Evolutionary conservation across 495 filamentous ascomycete species (phyloP).

Genomic region (Aspergillus ostianus): DNA sequence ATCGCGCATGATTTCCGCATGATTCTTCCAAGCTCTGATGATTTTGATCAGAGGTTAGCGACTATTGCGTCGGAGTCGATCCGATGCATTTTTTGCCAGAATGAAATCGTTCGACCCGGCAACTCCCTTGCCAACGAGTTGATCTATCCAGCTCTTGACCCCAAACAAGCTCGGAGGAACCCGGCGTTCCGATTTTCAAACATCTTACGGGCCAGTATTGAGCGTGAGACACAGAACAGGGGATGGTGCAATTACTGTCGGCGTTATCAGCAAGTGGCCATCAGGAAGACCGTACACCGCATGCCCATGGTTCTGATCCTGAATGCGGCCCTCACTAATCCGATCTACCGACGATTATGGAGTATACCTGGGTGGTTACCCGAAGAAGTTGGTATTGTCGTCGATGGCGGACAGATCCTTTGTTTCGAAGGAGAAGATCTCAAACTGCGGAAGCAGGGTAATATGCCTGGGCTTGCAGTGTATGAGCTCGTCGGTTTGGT

Average conservation of each 20-base stretch:
- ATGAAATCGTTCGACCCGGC: conserved; percentile 68
- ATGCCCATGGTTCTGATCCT: conserved; percentile 82
- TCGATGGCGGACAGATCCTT: conserved; percentile 78
- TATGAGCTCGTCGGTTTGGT: conserved; percentile 93
- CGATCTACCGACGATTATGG: conserved; percentile 78
- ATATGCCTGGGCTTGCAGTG: conserved; percentile 64
- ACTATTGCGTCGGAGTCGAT: conserved; percentile 60
- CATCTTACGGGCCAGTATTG: conserved; percentile 81
- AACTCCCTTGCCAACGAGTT: conserved; percentile 78
- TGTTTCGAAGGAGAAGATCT: conserved; percentile 90
- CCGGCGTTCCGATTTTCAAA: conserved; percentile 70
- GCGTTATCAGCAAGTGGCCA: conserved; percentile 77
- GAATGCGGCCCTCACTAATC: conserved; percentile 70
- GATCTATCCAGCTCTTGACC: conserved; percentile 64
- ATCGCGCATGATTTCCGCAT: conserved; percentile 68
- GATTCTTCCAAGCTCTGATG: conserved; percentile 53
- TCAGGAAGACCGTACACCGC: conserved; percentile 72
- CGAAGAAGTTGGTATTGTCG: conserved; percentile 83
- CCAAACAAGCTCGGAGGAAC: conserved; percentile 49
- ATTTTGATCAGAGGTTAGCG: conserved; percentile 57
- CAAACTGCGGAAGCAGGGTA: conserved; percentile 52
- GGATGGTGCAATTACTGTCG: conserved; percentile 91
- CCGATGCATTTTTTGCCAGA: conserved; percentile 77
- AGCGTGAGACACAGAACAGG: conserved; percentile 73
- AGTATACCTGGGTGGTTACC: conserved; percentile 85